Evolutionary conservation across 139 green algal genomes (phyloP), one percentile per base, ranked within the genome.

Genomic region (Eudorina sp.): DNA sequence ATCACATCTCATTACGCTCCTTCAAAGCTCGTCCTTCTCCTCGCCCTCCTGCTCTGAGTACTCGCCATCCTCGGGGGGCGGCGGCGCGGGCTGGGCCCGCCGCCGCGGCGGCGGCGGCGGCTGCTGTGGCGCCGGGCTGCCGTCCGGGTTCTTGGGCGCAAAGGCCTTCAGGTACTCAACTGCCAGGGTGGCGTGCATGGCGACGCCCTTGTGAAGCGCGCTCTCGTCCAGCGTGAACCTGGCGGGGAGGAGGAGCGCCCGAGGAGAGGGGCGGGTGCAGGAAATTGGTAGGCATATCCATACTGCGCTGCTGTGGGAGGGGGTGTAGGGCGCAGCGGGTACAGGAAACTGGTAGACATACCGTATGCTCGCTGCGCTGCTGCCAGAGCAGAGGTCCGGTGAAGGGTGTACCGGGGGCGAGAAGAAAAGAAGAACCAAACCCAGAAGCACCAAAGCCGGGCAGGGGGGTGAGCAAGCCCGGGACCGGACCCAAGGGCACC

Each of bases 201-300:
- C 95, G 0, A 94, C 94, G 9, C 96, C 96, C 29, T 94, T 81
- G 9, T 92, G 89, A 81, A 99, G 89, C 45, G 93, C 94, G 0
- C 45, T 69, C 85, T 98, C 96, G 83, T 98, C 96, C 34, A 98
- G 48, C 34, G 69, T 89, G 90, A 98, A 98, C 83, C 90, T 92
- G 76, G 0, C 40, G 73, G 46, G 8, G 25, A 40, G 25, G 72
- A 25, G 41, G 64, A 21, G 31, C n/a, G n/a, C 29, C 43, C 43
- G 72, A n/a, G 31, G 29, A 53, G 27, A 1, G 46, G 46, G n/a
- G n/a, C 14, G 55, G 48, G 48, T 55, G 11, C 9, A 13, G 48
- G 48, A 55, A 13, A 21, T 55, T 55, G n/a, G n/a, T n/a, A n/a
- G n/a, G n/a, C n/a, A n/a, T n/a, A n/a, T n/a, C n/a, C n/a, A n/a